Evolutionary conservation across 2,329 filamentous ascomycete species (phyloP), one percentile per base, ranked within the genome.

Genomic region (Trichoderma endophyticum): DNA sequence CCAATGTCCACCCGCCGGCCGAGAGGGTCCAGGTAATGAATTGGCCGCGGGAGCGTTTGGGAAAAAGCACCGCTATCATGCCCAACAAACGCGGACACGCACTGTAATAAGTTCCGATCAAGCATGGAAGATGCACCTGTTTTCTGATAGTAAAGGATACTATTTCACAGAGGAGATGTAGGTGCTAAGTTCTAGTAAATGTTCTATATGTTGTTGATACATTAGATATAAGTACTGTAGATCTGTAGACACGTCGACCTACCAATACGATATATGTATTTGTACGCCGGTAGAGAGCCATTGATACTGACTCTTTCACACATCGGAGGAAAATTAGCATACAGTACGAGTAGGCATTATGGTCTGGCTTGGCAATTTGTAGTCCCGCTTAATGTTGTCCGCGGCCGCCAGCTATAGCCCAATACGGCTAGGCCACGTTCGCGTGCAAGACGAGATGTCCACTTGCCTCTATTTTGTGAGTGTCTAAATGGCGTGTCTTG

Each of bases 401-500:
- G 48, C 48, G 48, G 48, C 21, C 21, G n/a, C 48, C 48, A 24
- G 11, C 36, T 70, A 62, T 57, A 12, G 66, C 66, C 66, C 66
- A 70, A 70, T 62, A 15, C n/a, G 30, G 66, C 66, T 70, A 70
- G 66, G 57, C 66, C 39, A 26, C 66, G 57, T 34, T 69, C 39
- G 66, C 39, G 15, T 59, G 56, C 28, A 48, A 39, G n/a, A 28
- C 15, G n/a, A 43, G 60, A 62, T 39, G 60, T 14, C 59, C 59
- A 61, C 59, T 26, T 15, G 32, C 32, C 30, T 61, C 28, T 12
- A 54, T 54, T 18, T 60, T 57, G 28, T 57, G 54, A 57, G 54
- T 30, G 54, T 15, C 21, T 14, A 12, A 24, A 54, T 54, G 48
- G 48, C 48, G 48, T 30, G 54, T 28, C 54, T 57, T 57, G 54